Evolutionary conservation across 306 rosid species (phyloP), one percentile per base, ranked within the genome.

Genomic region (Arachis stenosperma): DNA sequence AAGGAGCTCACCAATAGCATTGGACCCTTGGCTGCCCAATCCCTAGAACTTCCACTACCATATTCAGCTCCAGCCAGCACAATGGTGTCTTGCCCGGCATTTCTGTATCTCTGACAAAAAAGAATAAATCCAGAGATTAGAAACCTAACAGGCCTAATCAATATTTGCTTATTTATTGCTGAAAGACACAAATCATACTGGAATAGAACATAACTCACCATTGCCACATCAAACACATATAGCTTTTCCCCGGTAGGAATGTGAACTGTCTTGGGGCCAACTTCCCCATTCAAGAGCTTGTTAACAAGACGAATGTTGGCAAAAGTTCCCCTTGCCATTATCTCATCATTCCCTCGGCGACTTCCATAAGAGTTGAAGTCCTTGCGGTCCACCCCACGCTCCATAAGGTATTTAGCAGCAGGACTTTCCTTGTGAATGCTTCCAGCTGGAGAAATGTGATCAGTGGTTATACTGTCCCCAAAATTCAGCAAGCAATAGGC

Each of bases 21-120:
- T 69, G 97, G 98, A 61, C 98, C 97, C 92, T 93, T 93, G 59
- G 97, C 98, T 11, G 98, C 96, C 96, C 96, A 93, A 81, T 93
- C 97, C 59, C 96, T 79, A 56, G 96, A 93, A 83, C 98, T 93
- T 79, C 96, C 94, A 29, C 92, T 93, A 14, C 98, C 97, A 75
- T 93, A 91, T 83, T 93, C 97, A 2, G 94, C 96, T 67, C 97
- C 97, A 64, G 98, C 98, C 62, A 93, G 71, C 46, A 93, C 82
- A 78, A 93, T 85, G 47, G 96, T 89, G 81, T 79, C 96, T 44
- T 90, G 84, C 61, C 94, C 96, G 40, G 89, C 87, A 69, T 85
- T 66, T 82, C 78, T 93, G 76, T 93, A 91, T 79, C 79, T 91
- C 97, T 91, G 84, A 33, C 53, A 83, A 37, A 75, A 71, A 67